These are phyloP conservation scores for Amaranthus tricolor DNA, from an alignment of 179 eudicot genomes.

Conservation along the genomic window DNA sequence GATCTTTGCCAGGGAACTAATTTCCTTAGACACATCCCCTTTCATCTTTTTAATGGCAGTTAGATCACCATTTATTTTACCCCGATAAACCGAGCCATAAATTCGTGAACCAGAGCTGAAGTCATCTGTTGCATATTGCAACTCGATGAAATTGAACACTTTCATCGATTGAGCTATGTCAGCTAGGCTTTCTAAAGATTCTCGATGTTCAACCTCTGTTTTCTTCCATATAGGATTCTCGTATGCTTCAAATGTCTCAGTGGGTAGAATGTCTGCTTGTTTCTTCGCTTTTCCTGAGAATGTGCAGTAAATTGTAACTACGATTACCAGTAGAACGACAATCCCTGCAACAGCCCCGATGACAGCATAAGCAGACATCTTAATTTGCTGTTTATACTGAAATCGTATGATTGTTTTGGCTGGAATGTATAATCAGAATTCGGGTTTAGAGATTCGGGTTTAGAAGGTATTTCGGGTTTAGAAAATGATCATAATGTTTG, in stretches of 20 bases:
- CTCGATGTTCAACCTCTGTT: conserved; percentile 50
- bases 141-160: conserved; percentile 57
- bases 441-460: neutral
- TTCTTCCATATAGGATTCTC: conserved; percentile 53
- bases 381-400: conserved; percentile 6
- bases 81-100: conserved; percentile 71
- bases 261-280: conserved; percentile 37
- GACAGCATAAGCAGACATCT: conserved; percentile 35
- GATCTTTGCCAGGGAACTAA: conserved; percentile 58
- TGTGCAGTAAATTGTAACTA: conserved; percentile 35
- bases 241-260: conserved; percentile 57
- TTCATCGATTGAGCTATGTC: conserved; percentile 65
- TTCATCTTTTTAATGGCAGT: conserved; percentile 74
- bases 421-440: neutral
- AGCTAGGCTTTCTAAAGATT: conserved; percentile 62
- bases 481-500: conserved; percentile 15
- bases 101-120: conserved; percentile 54
- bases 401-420: neutral
- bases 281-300: conserved; percentile 34
- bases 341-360: conserved; percentile 61
- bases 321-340: conserved; percentile 25
- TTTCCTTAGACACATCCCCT: conserved; percentile 69
- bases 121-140: conserved; percentile 65
- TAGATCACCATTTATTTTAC: conserved; percentile 66
- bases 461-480: neutral